Evolutionary conservation across 1,139 yeast genomes (phyloP).

Genomic region (Sugiyamaella grinbergsii): DNA sequence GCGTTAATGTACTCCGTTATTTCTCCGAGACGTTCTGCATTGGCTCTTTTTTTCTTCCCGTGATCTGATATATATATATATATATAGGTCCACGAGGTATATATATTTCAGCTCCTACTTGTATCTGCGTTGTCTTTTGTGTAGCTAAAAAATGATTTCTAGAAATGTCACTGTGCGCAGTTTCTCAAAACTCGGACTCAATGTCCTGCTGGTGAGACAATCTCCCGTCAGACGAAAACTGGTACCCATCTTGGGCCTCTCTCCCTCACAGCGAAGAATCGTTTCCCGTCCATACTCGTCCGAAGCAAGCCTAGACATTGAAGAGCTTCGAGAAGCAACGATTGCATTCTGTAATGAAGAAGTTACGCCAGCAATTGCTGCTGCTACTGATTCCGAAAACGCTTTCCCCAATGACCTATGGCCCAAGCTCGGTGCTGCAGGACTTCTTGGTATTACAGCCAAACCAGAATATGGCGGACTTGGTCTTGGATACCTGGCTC

Average conservation of each 20-base stretch:
- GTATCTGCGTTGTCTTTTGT: too few relatives aligned
- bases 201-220: too few relatives aligned
- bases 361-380: slow-evolving; percentile 38
- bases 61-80: too few relatives aligned
- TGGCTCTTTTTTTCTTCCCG: neutral
- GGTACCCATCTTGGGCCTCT: too few relatives aligned
- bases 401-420: slow-evolving; percentile 42
- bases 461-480: slow-evolving; percentile 42
- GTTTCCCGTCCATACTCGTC: neutral
- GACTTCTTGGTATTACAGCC: slow-evolving; percentile 42
- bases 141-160: neutral
- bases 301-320: slow-evolving; percentile 30
- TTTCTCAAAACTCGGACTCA: too few relatives aligned
- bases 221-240: too few relatives aligned
- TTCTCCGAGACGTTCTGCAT: neutral
- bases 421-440: slow-evolving; percentile 43
- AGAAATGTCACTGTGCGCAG: too few relatives aligned
- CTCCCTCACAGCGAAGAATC: too few relatives aligned
- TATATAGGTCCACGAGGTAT: too few relatives aligned
- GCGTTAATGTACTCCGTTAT: too few relatives aligned
- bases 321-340: slow-evolving; percentile 41
- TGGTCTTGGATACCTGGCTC: slow-evolving; percentile 41
- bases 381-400: slow-evolving; percentile 37
- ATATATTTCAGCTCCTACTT: too few relatives aligned
- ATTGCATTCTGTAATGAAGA: slow-evolving; percentile 40